Percentiles rank a stretch among this genome's conserved stretches.
These are phyloP conservation scores for Haplosporangium gracile DNA, from an alignment of 192 early-diverging fungal genomes.

Conservation along the genomic window DNA sequence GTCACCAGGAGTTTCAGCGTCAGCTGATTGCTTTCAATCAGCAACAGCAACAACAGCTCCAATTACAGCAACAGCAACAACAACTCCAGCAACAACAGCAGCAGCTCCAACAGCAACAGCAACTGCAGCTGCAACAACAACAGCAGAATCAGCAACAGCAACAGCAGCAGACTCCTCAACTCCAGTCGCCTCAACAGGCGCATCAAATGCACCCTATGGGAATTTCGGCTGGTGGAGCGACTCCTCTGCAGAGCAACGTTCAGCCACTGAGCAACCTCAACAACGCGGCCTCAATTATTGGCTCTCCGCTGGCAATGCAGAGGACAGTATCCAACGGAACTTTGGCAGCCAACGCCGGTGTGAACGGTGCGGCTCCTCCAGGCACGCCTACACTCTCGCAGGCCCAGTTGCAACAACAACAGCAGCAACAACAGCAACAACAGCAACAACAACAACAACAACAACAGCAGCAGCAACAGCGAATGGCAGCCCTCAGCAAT, in stretches of 20 bases:
- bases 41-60: conserved; percentile 16
- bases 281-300: conserved; percentile 27
- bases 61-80: conserved; percentile 37
- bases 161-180: conserved; percentile 34
- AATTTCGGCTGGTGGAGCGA: conserved; percentile 21
- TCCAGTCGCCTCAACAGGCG: conserved; percentile 36
- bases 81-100: conserved; percentile 29
- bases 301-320: conserved; percentile 47
- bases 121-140: conserved; percentile 12
- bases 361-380: conserved; percentile 19
- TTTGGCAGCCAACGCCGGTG: neutral
- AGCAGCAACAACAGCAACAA: conserved; percentile 26
- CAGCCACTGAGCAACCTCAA: conserved; percentile 19
- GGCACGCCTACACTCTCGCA: conserved; percentile 43
- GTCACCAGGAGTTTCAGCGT: conserved; percentile 15
- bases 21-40: conserved; percentile 15
- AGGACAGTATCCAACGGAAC: conserved; percentile 31
- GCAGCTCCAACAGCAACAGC: conserved; percentile 31
- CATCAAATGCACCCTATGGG: conserved; percentile 48
- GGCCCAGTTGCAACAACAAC: conserved; percentile 40
- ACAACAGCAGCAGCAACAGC: conserved; percentile 14
- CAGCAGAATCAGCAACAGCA: conserved; percentile 45
- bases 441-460: conserved; percentile 21
- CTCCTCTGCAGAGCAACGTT: conserved; percentile 13
- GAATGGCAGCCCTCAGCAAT: neutral